Percentiles rank a stretch among this genome's conserved stretches.
phyloP scores from a whole-genome alignment of 495 filamentous ascomycete genomes.

The Peziza echinospora region DNA sequence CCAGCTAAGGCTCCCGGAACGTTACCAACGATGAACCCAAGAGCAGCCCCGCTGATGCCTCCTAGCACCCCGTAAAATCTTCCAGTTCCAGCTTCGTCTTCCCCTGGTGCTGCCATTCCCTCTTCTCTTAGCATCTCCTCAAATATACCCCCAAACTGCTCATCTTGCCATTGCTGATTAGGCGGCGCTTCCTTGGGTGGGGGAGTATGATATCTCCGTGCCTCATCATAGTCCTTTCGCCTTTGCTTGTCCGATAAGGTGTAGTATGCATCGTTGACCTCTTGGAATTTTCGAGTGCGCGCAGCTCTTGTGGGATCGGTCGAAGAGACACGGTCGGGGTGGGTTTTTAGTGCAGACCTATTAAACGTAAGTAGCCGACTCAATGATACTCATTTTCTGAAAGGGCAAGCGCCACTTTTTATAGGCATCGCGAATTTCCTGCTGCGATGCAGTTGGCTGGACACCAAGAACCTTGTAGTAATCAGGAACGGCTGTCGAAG shows the following conservation, averaged over 20 bases:
- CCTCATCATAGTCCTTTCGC: slow-evolving; percentile 72
- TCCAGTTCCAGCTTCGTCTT: slow-evolving; percentile 17
- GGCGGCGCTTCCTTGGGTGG: slow-evolving; percentile 10
- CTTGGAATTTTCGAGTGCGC: slow-evolving; percentile 79
- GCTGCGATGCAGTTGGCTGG: slow-evolving; percentile 45
- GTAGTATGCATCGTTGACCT: slow-evolving; percentile 95
- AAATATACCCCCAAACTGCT: slow-evolving; percentile 78
- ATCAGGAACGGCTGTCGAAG: not conserved
- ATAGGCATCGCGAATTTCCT: slow-evolving; percentile 86
- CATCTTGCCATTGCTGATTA: slow-evolving; percentile 25
- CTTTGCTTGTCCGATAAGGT: slow-evolving; percentile 63
- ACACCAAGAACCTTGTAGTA: slow-evolving; percentile 45
- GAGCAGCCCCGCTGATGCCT: slow-evolving; percentile 63
- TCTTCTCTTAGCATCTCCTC: slow-evolving; percentile 97
- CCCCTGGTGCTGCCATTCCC: slow-evolving; percentile 41
- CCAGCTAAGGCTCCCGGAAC: slow-evolving; percentile 75
- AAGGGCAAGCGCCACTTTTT: slow-evolving; percentile 38
- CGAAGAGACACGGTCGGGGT: slow-evolving; percentile 74
- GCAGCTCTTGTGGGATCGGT: slow-evolving; percentile 65
- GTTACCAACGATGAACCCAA: slow-evolving; percentile 90
- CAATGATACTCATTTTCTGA: no score
- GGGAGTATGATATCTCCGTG: slow-evolving; percentile 23
- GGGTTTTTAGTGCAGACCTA: slow-evolving; percentile 79
- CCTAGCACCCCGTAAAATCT: slow-evolving; percentile 77
- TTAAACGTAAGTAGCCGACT: no score